Evolutionary conservation across 176 grass and related monocot species (phyloP), one percentile per base, ranked within the genome.

Genomic region (Rhynchospora breviuscula): DNA sequence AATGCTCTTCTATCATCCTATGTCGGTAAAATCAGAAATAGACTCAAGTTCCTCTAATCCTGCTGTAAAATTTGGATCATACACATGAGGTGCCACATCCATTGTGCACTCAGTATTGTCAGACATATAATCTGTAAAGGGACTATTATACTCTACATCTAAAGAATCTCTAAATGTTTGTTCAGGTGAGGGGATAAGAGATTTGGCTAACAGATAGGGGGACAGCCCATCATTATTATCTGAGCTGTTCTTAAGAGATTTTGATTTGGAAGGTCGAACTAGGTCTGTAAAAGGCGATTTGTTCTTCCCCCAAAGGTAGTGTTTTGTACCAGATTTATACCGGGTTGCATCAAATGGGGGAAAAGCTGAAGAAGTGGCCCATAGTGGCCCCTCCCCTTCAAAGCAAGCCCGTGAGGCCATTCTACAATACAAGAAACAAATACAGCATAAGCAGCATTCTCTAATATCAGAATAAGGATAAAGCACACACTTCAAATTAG

Each of bases 341-440:
- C 88, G 81, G 67, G 44, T 67, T 6, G 60, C 9, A 68, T 90
- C 91, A 62, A 33, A 78, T 78, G 85, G 63, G 17, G 90, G 86
- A 85, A 99, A 95, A 85, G 91, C 88, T 70, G 91, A 85, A 48
- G 66, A 89, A 87, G 74, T 90, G 80, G 93, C 91, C 97, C 97
- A 93, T 71, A 77, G 79, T 67, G 70, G 94, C 43, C 97, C 90
- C 77, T 96, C 97, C 84, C 97, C 93, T 83, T 96, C 93, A 61
- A 92, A 81, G 85, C 91, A 99, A 79, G 88, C 88, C 90, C 89
- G 88, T 48, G 93, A 93, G 84, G 91, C 89, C 78, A 92, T 57
- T 84, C 97, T 99, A 87, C 76, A 87, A 80, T 61, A 2, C 86
- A 78, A 11, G 67, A 87, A 65, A 59, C 57, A 89, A 18, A 89